Conservation (phyloP, 2,329 filamentous ascomycete genomes). For the Fusarium mexicanum region DNA sequence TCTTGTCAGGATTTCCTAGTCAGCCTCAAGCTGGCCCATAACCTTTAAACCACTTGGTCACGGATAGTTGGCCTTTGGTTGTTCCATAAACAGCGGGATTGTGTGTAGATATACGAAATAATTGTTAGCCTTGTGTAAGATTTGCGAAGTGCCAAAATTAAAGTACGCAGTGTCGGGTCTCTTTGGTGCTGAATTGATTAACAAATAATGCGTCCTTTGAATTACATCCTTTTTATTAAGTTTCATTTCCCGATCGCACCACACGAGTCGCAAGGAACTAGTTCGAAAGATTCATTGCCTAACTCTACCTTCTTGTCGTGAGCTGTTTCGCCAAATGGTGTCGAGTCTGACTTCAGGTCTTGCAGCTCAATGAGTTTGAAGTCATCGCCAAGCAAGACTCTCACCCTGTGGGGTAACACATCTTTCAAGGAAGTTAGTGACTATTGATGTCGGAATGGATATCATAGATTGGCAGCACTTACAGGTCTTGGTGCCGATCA, state of each 20-base stretch:
- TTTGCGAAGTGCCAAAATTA: too few species aligned
- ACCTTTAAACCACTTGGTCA: rapidly evolving
- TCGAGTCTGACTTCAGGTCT: rapidly evolving
- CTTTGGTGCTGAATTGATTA: too few species aligned
- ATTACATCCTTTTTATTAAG: neutral
- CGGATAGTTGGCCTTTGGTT: too few species aligned
- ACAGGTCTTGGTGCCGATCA: neutral
- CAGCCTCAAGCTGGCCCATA: neutral
- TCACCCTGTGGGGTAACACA: rapidly evolving
- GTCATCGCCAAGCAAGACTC: rapidly evolving
- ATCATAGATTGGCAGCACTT: rapidly evolving
- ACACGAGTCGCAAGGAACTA: rapidly evolving
- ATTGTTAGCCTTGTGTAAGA: too few species aligned
- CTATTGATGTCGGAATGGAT: rapidly evolving
- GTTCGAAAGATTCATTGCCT: rapidly evolving
- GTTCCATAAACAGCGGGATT: rapidly evolving
- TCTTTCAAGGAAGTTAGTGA: neutral
- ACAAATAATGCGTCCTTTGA: rapidly evolving
- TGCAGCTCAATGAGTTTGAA: neutral
- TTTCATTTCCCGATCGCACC: rapidly evolving
- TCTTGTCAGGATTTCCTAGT: neutral
- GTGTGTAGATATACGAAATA: too few species aligned
- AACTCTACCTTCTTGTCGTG: rapidly evolving
- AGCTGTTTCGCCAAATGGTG: rapidly evolving
- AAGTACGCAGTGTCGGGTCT: too few species aligned